Percentiles rank a stretch among this genome's conserved stretches.
phyloP scores from a whole-genome alignment of 116 monocot species.

The Cymodocea nodosa region DNA sequence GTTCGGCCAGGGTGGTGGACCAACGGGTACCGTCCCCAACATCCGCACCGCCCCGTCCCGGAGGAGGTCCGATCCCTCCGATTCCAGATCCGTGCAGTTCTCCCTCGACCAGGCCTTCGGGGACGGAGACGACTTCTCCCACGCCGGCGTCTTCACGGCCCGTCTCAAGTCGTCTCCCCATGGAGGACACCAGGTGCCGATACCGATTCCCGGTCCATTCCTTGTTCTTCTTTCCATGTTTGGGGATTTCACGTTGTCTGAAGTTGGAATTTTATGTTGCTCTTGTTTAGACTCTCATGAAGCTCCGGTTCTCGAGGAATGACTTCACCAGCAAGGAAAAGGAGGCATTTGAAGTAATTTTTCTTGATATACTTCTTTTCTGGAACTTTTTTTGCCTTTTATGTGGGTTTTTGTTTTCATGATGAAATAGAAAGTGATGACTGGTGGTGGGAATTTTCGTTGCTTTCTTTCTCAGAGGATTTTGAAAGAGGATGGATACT shows the following conservation, averaged over 20 bases:
- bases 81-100: constrained; percentile 76
- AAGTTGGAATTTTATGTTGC: not conserved
- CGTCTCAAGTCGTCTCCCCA: constrained; percentile 72
- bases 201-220: too few relatives aligned
- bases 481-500: constrained; percentile 67
- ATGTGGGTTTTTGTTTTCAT: not conserved
- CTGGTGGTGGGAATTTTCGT: not conserved
- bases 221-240: not conserved
- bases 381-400: not conserved
- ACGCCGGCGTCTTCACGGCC: constrained; percentile 73
- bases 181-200: constrained; percentile 48
- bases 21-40: not conserved
- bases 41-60: constrained; percentile 10
- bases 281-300: constrained; percentile 55
- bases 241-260: not conserved
- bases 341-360: constrained; percentile 57
- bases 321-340: constrained; percentile 40
- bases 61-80: constrained; percentile 32
- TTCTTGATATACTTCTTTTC: not conserved
- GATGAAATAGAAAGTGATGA: too few relatives aligned
- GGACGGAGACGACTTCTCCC: constrained; percentile 42
- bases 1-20: constrained; percentile 33
- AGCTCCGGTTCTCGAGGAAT: constrained; percentile 84
- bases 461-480: constrained; percentile 33
- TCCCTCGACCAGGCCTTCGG: constrained; percentile 73